Base-by-base conservation (phyloP, 192 early-diverging fungal species). In the Coemansia sp. region DNA sequence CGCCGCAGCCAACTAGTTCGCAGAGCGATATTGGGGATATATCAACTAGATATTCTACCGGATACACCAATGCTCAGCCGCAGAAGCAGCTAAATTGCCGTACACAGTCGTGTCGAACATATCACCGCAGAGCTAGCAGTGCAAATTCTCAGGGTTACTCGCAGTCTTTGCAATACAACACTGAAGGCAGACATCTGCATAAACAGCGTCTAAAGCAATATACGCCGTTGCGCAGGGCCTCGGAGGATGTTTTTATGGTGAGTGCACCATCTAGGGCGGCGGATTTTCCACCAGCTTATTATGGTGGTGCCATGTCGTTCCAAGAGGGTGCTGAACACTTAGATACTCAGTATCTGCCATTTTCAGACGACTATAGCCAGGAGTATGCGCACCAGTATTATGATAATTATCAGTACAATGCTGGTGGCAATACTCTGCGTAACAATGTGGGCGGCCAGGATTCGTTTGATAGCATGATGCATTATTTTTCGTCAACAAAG, bases 21-120 rank as follows among this genome's bases (percentile, higher is more conserved):
- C 59, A 22, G 29, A 33, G 31, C 62, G 62, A 64, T 20, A 31
- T n/a, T 27, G 39, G 11, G 39, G 39, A 46, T 46, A 46, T 46
- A 7, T 14, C 39, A 17, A 14, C 39, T 14, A 46, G 39, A 17
- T 46, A 46, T 46, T 46, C 39, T 46, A 46, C 39, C 17, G 39
- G 17, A 14, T 46, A 46, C 17, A 14, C 11, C 3, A 9, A 9
- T 46, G 39, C 14, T 46, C 39, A 46, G 14, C 39, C 39, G 39
- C 39, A 46, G 39, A 7, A 46, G 17, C 39, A 46, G n/a, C 27
- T 46, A 36, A n/a, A n/a, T 29, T 23, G 39, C 11, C 39, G 39
- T 14, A 14, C 39, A 14, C 39, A 46, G 17, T 46, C 39, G 17
- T 46, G 17, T 14, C 39, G 39, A 14, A 14, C 39, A 46, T 46